phyloP scores from a whole-genome alignment of 2,329 filamentous ascomycete genomes.

The Sporothrix mexicana region DNA sequence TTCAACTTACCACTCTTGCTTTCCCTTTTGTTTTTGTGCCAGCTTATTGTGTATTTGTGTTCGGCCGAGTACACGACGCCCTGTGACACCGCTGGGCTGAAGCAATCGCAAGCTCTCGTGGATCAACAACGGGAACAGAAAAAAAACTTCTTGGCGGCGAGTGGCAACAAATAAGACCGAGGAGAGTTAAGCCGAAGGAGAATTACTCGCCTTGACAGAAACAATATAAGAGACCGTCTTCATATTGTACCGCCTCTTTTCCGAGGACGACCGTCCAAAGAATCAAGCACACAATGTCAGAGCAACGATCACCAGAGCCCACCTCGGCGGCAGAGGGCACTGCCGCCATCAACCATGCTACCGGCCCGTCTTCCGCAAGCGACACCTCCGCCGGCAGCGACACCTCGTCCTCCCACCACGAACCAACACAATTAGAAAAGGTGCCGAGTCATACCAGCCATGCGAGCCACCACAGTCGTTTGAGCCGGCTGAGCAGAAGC shows the following conservation, averaged over 20 bases:
- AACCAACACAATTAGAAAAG: conserved; percentile 20
- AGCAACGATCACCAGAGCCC: conserved; percentile 15
- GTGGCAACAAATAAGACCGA: conserved; percentile 23
- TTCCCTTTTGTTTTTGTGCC: not conserved
- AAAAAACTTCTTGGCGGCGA: not conserved
- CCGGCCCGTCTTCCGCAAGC: conserved; percentile 16
- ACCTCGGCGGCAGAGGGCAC: not conserved
- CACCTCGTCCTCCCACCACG: conserved; percentile 15
- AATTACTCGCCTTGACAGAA: not conserved
- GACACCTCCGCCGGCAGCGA: conserved; percentile 22
- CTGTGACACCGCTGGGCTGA: conserved; percentile 5
- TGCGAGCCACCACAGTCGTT: conserved; percentile 18
- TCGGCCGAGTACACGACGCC: conserved; percentile 19
- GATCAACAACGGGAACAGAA: not conserved
- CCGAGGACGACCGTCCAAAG: not conserved
- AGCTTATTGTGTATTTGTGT: not conserved
- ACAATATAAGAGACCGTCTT: not conserved
- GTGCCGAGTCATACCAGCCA: conserved; percentile 26
- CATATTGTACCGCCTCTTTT: not conserved
- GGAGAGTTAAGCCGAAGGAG: conserved; percentile 1
- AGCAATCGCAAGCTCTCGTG: conserved; percentile 1
- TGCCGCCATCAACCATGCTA: conserved; percentile 6
- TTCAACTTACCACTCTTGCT: not conserved
- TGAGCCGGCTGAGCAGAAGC: conserved; percentile 16
- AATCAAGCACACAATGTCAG: conserved; percentile 16